Conservation (phyloP, 345 rosid genomes). For the Citrus maxima region DNA sequence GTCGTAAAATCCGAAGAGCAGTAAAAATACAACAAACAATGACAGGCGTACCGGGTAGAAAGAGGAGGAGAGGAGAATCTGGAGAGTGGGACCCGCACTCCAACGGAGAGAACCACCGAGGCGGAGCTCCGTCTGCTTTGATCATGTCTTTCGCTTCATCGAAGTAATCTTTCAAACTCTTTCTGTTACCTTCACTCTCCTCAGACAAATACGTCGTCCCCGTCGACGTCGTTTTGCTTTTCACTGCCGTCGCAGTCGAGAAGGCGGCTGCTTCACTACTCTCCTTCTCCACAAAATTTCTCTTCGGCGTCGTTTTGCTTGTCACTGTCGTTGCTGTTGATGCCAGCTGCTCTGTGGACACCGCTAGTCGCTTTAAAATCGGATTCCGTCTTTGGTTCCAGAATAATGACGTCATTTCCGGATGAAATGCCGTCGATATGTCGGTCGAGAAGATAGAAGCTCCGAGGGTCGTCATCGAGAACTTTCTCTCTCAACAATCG, state of each 20-base stretch:
- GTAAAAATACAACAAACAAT: not conserved
- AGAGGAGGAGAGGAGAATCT: slow-evolving; percentile 50
- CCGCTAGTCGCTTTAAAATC: not conserved
- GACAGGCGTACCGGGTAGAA: slow-evolving; percentile 35
- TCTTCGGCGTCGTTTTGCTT: not conserved
- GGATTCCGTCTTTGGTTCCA: not conserved
- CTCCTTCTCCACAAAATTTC: slow-evolving; percentile 8
- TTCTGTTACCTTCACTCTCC: slow-evolving; percentile 9
- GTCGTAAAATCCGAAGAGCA: too few relatives aligned
- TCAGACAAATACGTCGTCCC: not conserved
- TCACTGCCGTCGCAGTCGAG: not conserved
- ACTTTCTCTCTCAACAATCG: not conserved
- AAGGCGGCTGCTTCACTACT: not conserved
- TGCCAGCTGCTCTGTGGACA: not conserved
- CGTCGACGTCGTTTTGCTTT: not conserved
- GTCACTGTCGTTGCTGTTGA: not conserved
- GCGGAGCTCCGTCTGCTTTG: slow-evolving; percentile 49
- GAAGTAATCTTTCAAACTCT: slow-evolving; percentile 40
- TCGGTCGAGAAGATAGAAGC: not conserved
- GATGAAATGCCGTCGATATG: not conserved
- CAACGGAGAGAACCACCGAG: slow-evolving; percentile 65
- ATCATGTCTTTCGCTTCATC: slow-evolving; percentile 33
- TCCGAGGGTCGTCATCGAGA: slow-evolving; percentile 19
- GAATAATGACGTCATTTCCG: not conserved
- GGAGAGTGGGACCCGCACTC: slow-evolving; percentile 28